Base-by-base conservation (phyloP, 1,284 basidiomycete genomes). In the Xerocomus subilludens region DNA sequence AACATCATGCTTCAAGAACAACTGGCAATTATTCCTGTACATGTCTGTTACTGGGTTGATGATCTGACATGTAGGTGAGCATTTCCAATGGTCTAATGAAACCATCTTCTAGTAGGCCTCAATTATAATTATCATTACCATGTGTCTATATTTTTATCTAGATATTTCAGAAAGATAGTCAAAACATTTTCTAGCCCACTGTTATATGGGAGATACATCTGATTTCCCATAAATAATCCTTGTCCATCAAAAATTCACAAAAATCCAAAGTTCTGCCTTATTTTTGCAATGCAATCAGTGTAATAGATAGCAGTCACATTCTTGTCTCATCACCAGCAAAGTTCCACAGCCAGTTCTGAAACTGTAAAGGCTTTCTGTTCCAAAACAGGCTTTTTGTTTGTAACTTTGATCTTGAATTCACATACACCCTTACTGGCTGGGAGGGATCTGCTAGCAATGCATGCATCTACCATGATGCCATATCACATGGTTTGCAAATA, bases 1-100 rank as follows among this genome's bases (percentile, higher is more conserved):
- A 36, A 27, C 10, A 13, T 59, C 16, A 70, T 53, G 8, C 59
- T 74, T 7, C 60, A 74, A 32, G 77, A 78, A 38, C 70, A 76
- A 51, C 45, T 79, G 2, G 78, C 69, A 0, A 79, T 80, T 33
- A n/a, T 79, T 78, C 49, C 70, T 76, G 18, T 77, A 79, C 63
- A 67, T 35, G 9, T 65, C 62, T 30, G 69, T 76, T 9, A 79
- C 79, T 35, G 73, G 75, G 23, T 38, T 74, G 4, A 59, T 71
- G 20, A 38, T 64, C 20, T 16, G 62, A 14, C 73, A 78, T 56
- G 53, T 75, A 25, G 65, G 71, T 7, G 79, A 79, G 53, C 53
- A 63, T 10, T 82, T 80, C 62, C 79, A 82, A 59, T 5, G 68
- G 11, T 76, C 74, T n/a, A 72, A 69, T 58, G 71, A 78, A 4